A percentile compares a stretch with the other conserved stretches of the same genome.
phyloP scores from a whole-genome alignment of 352 stramenopile genomes.

The Stephanocyclus meneghinianus region DNA sequence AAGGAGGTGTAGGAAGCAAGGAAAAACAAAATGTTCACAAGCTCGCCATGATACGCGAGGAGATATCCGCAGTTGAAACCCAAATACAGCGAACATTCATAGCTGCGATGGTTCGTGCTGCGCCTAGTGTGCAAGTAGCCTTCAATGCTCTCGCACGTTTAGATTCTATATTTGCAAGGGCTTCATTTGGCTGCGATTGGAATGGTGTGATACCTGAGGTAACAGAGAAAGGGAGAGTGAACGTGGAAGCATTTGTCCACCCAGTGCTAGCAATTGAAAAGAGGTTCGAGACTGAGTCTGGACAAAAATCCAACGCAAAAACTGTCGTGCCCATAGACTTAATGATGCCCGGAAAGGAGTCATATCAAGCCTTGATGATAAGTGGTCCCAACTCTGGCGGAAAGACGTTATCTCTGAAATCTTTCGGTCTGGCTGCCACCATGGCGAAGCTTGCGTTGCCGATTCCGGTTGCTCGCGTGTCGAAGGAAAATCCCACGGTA shows the following conservation, averaged over 20 bases:
- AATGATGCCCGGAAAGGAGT: slow-evolving; percentile 41
- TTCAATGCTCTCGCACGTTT: slow-evolving; percentile 72
- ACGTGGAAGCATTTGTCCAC: slow-evolving; percentile 78
- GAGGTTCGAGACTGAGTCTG: slow-evolving; percentile 21
- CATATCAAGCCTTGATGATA: slow-evolving; percentile 75
- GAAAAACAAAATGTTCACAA: slow-evolving; percentile 23
- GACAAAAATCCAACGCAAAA: not conserved
- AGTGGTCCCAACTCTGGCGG: slow-evolving; percentile 82
- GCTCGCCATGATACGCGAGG: slow-evolving; percentile 39
- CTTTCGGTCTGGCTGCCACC: slow-evolving; percentile 78
- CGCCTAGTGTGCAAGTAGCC: slow-evolving; percentile 45
- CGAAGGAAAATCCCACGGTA: slow-evolving; percentile 8
- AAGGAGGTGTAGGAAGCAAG: slow-evolving; percentile 12
- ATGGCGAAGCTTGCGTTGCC: slow-evolving; percentile 81
- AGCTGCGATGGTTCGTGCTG: slow-evolving; percentile 41
- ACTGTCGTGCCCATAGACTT: slow-evolving; percentile 71
- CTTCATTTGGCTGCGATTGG: slow-evolving; percentile 63
- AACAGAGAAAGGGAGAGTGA: slow-evolving; percentile 60
- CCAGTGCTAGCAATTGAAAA: slow-evolving; percentile 76
- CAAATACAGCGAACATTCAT: slow-evolving; percentile 55
- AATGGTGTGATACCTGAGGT: slow-evolving; percentile 73
- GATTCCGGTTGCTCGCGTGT: slow-evolving; percentile 56
- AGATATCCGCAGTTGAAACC: slow-evolving; percentile 55
- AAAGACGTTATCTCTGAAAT: slow-evolving; percentile 85
- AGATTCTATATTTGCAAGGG: slow-evolving; percentile 80